Evolutionary conservation across 768 basidiomycete genomes (phyloP), one percentile per base, ranked within the genome.

Genomic region (Suillus bovinus): DNA sequence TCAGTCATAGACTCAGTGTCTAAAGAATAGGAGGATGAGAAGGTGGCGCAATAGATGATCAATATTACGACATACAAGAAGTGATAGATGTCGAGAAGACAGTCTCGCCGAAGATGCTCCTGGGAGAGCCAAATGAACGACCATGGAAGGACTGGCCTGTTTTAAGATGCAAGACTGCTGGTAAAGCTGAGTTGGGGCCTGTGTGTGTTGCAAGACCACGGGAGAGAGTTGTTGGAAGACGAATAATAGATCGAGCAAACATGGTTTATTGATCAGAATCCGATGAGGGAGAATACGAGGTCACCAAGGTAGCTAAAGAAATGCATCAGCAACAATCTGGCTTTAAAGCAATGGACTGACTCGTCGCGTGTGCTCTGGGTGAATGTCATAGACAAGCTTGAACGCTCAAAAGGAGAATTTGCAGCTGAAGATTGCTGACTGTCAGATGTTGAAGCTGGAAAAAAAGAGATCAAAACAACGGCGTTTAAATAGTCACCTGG

Each of bases 1-100:
- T 99, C 97, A 41, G 97, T 99, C 97, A 99, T 98, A 9, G 94
- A 97, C 78, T 99, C 97, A 53, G 96, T 99, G 75, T 99, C 95
- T 96, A 71, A n/a, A 44, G 31, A 22, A 63, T 65, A 63, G 64
- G 10, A 20, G 61, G 59, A 68, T 54, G 5, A 50, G 49, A 47
- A 65, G 61, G 60, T 59, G 44, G 63, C 59, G 2, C 38, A 17
- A 14, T 38, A 61, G 34, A 8, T 58, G 33, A 39, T 14, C 58
- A 61, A 60, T 31, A 53, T 17, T 17, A 58, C 5, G 10, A 81
- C 91, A 68, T 65, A 94, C 95, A 99, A 44, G 95, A 97, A 1
- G 97, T 99, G 74, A 99, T 99, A 47, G 94, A 96, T 36, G 97
- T 99, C 16, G 94, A 96, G 77, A 99, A 99, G 33, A 99, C 97